phyloP scores from a whole-genome alignment of 495 filamentous ascomycete species.

The Tetracladium setigerum region DNA sequence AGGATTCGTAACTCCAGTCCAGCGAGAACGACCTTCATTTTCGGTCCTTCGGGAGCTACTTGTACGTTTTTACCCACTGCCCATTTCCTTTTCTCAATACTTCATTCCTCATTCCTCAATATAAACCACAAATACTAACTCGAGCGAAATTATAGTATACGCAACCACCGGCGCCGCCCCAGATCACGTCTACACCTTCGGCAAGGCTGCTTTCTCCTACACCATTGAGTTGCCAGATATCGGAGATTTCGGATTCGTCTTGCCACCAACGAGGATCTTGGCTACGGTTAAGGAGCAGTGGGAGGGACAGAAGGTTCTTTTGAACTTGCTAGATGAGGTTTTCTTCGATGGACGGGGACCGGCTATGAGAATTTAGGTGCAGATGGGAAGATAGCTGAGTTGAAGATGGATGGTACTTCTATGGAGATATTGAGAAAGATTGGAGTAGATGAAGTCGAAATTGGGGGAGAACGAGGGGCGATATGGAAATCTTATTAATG shows the following conservation, averaged over 20 bases:
- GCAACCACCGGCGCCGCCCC: slow-evolving; percentile 42
- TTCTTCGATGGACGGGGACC: neutral
- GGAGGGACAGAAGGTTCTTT: slow-evolving; percentile 28
- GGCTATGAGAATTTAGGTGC: neutral
- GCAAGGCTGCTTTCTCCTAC: slow-evolving; percentile 43
- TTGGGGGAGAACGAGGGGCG: too few species aligned
- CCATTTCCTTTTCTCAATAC: too few species aligned
- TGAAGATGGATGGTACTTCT: too few species aligned
- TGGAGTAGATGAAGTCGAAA: too few species aligned
- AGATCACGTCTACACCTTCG: slow-evolving; percentile 46
- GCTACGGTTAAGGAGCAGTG: slow-evolving; percentile 44
- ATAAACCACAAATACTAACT: too few species aligned
- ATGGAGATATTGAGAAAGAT: too few species aligned
- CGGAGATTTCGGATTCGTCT: slow-evolving; percentile 42
- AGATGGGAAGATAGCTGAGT: too few species aligned
- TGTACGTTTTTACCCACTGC: too few species aligned
- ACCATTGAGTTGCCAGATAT: slow-evolving; percentile 46
- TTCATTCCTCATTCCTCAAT: slow-evolving; percentile 40
- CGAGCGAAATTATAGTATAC: slow-evolving; percentile 50
- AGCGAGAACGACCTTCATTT: too few species aligned
- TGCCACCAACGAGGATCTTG: slow-evolving; percentile 48
- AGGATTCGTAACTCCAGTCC: slow-evolving; percentile 25
- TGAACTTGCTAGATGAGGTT: neutral
- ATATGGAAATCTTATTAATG: too few species aligned
- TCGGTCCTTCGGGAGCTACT: too few species aligned